phyloP scores from a whole-genome alignment of 495 filamentous ascomycete species.

The Aspergillus carlsbadensis region DNA sequence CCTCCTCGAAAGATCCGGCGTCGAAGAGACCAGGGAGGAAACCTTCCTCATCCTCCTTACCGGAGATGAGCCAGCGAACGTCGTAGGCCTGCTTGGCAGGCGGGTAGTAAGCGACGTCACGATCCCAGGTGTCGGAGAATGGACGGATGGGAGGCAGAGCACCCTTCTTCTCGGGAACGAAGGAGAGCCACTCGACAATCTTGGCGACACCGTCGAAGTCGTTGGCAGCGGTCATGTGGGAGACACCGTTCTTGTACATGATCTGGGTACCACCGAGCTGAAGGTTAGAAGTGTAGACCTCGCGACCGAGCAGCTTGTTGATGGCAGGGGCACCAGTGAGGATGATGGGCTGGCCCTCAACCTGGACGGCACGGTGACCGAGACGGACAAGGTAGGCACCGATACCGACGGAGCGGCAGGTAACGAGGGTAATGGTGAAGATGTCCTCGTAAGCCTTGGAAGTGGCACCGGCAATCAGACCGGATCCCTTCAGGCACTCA shows the following conservation, averaged over 20 bases:
- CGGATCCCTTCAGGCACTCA: conserved; percentile 94
- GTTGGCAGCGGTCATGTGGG: conserved; percentile 95
- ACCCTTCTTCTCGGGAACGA: conserved; percentile 90
- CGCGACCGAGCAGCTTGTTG: conserved; percentile 96
- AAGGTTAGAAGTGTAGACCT: conserved; percentile 98
- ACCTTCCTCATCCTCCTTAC: conserved; percentile 82
- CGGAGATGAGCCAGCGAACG: conserved; percentile 86
- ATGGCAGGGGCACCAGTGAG: conserved; percentile 95
- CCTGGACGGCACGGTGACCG: conserved; percentile 96
- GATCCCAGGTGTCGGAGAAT: conserved; percentile 87
- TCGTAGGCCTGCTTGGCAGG: conserved; percentile 89
- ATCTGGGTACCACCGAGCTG: conserved; percentile 99
- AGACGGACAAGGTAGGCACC: conserved; percentile 98
- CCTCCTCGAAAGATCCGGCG: conserved; percentile 93
- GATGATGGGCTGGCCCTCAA: conserved; percentile 98
- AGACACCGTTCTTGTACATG: conserved; percentile 99
- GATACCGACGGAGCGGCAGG: conserved; percentile 96
- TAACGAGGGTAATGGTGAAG: conserved; percentile 97
- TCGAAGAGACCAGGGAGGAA: conserved; percentile 94
- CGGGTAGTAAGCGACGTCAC: conserved; percentile 82
- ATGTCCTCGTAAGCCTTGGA: conserved; percentile 98
- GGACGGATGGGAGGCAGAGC: conserved; percentile 85
- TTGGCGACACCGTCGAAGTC: conserved; percentile 97
- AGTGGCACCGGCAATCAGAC: conserved; percentile 96
- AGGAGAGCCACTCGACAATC: conserved; percentile 97